phyloP scores from a whole-genome alignment of 306 rosid genomes.

The Psophocarpus tetragonolobus region DNA sequence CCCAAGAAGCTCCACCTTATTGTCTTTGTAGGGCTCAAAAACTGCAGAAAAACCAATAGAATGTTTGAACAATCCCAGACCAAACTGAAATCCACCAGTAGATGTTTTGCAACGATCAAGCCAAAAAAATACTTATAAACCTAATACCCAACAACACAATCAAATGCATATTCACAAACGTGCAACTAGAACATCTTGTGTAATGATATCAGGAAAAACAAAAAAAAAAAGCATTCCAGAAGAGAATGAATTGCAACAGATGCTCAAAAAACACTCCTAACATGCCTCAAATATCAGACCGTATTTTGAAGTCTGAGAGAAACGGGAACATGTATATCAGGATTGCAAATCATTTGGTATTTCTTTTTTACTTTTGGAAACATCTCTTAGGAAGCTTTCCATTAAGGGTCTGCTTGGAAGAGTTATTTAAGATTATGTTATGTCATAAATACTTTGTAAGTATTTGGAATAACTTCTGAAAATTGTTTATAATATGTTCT shows the following conservation, averaged over 20 bases:
- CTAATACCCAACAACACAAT: neutral
- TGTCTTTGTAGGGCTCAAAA: slow-evolving; percentile 97
- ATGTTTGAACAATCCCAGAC: slow-evolving; percentile 17
- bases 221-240: neutral
- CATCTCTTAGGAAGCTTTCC: neutral
- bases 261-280: neutral
- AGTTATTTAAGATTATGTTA: neutral
- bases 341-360: neutral
- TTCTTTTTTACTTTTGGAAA: neutral
- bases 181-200: neutral
- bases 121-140: slow-evolving; percentile 18
- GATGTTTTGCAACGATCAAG: neutral
- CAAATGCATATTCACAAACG: slow-evolving; percentile 1
- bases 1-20: slow-evolving; percentile 87
- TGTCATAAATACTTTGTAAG: neutral
- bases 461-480: neutral
- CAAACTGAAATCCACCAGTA: neutral
- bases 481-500: neutral
- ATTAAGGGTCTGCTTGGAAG: neutral
- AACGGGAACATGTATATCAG: neutral
- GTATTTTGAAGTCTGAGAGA: neutral
- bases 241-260: slow-evolving; percentile 19
- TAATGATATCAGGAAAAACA: slow-evolving; percentile 2
- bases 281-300: neutral
- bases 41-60: slow-evolving; percentile 49